Percentiles rank a stretch among this genome's conserved stretches.
Conservation (phyloP, 805 yeast genomes). For the Wickerhamiella vanderwaltii region DNA sequence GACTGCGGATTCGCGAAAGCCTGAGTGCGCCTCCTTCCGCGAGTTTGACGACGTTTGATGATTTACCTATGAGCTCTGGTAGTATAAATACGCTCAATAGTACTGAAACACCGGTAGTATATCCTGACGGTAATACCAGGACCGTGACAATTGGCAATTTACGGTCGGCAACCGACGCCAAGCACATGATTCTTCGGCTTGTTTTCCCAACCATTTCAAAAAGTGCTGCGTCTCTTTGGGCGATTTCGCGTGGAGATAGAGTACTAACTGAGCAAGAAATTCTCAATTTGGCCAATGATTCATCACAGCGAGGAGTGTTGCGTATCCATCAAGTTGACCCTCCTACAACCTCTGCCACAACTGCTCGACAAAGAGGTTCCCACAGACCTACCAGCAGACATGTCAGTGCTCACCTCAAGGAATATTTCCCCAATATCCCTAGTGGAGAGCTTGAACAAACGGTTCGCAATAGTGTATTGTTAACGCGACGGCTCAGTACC, state of each 20-base stretch:
- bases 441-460: conserved; percentile 63
- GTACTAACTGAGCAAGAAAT: conserved; percentile 16
- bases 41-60: conserved; percentile 1
- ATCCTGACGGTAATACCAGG: conserved; percentile 13
- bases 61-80: background rate
- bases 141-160: conserved; percentile 7
- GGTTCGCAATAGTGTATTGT: conserved; percentile 68
- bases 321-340: conserved; percentile 8
- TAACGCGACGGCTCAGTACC: conserved; percentile 50
- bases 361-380: conserved; percentile 4
- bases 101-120: conserved; percentile 1
- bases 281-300: conserved; percentile 15
- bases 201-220: conserved; percentile 14
- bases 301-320: conserved; percentile 26
- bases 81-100: background rate
- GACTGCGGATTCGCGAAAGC: conserved; percentile 21
- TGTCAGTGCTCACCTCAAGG: conserved; percentile 77
- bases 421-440: conserved; percentile 80
- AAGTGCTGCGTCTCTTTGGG: conserved; percentile 14
- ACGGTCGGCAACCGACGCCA: conserved; percentile 16
- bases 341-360: background rate
- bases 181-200: conserved; percentile 11
- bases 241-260: conserved; percentile 8
- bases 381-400: conserved; percentile 91
- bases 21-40: background rate